These are phyloP conservation scores for Quercus agrifolia DNA, from an alignment of 306 rosid genomes.

Conservation along the genomic window DNA sequence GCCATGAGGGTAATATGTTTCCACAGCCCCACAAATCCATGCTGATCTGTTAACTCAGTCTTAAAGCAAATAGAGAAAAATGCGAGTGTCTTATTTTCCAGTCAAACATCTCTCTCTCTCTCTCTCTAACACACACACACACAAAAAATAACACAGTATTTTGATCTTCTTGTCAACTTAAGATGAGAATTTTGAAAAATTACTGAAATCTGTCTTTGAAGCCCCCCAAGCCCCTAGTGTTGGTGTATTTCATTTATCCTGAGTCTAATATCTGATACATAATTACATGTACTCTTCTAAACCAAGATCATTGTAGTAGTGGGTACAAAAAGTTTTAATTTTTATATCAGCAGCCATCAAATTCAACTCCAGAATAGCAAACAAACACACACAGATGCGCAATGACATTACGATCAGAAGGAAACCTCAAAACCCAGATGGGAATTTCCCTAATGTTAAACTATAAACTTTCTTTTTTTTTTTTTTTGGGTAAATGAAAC, in stretches of 20 bases:
- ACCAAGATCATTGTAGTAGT: background rate
- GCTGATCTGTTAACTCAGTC: background rate
- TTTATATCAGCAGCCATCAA: background rate
- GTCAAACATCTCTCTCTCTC: background rate
- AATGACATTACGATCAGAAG: background rate
- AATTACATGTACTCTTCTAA: background rate
- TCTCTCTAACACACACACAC: too few species aligned
- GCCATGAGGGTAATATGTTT: background rate
- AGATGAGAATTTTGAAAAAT: background rate
- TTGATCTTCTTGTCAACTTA: background rate
- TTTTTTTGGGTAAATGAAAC: background rate
- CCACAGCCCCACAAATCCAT: background rate
- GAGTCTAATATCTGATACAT: too few species aligned
- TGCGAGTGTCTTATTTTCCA: background rate
- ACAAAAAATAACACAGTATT: background rate
- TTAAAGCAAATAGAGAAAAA: background rate
- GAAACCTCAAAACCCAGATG: background rate
- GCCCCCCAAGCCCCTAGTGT: background rate
- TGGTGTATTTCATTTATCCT: too few species aligned
- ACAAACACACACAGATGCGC: background rate
- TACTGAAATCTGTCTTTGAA: background rate
- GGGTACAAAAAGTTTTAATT: background rate
- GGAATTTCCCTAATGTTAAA: background rate
- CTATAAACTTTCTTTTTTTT: too few species aligned
- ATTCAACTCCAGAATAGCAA: background rate